Base-by-base conservation (phyloP, 257 asterid genomes). In the Jacaranda copaia region DNA sequence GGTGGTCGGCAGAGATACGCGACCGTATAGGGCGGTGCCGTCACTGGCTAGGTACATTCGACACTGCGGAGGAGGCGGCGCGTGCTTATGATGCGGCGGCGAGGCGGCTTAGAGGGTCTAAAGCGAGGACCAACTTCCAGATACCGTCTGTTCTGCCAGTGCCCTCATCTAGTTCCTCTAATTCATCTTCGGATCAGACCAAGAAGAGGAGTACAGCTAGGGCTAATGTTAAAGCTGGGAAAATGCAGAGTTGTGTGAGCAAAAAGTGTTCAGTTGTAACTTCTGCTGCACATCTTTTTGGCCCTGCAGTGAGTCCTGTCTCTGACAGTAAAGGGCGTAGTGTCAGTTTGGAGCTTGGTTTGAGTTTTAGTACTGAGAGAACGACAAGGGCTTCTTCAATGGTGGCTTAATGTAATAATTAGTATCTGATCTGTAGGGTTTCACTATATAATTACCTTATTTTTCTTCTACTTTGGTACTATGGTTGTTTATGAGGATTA, bases 41-140 rank as follows among this genome's bases (percentile, higher is more conserved):
- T 4, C 98, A 91, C 86, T 93, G 98, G 97, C 88, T 93, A 0
- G 98, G 98, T 1, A 93, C 98, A 0, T 93, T 93, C 75, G 98
- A 93, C 88, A 93, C 96, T 61, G 89, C 96, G 70, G 97, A 93
- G 83, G 98, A 93, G 58, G 97, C 98, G 19, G 98, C 96, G 61
- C 91, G 94, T 6, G 96, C 98, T 0, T 93, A 93, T 12, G 98
- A 93, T n/a, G 93, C 97, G 82, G 98, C 96, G 38, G 97, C 98
- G 16, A 85, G 97, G 84, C 66, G 91, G 86, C 75, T 93, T 45
- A 75, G 94, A 38, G 98, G 98, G 0, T 84, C 97, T 0, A 91
- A 91, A 51, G 98, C 96, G 0, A 79, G 90, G 69, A 91, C 98
- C 5, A 93, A 93, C 56, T 93, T 93, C 53, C 83, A 90, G 43